These are phyloP conservation scores for Periconia sp. DNA, from an alignment of 2,329 filamentous ascomycete species.

Conservation along the genomic window DNA sequence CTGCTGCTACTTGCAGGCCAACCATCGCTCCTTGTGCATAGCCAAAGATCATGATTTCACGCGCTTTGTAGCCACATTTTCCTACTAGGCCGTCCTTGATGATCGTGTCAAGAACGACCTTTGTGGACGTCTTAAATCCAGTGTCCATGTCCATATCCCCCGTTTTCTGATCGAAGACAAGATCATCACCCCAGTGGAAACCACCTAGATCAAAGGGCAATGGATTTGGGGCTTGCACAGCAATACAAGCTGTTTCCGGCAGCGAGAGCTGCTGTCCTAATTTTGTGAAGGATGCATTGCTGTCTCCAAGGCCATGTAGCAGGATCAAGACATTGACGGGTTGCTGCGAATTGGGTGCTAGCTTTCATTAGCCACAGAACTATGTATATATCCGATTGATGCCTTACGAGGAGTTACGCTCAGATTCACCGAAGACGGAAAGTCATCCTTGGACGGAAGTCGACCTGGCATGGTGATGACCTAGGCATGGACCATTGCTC, in stretches of 20 bases:
- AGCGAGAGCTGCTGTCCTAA: slow-evolving; percentile 71
- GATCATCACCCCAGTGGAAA: slow-evolving; percentile 64
- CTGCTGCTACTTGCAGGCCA: slow-evolving; percentile 49
- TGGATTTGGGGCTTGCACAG: slow-evolving; percentile 69
- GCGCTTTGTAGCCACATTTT: slow-evolving; percentile 52
- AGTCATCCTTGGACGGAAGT: slow-evolving; percentile 47
- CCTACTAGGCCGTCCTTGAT: slow-evolving; percentile 48
- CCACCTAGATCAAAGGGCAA: slow-evolving; percentile 70
- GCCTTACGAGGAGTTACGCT: slow-evolving; percentile 50
- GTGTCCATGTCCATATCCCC: slow-evolving; percentile 58
- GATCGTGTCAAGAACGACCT: slow-evolving; percentile 48
- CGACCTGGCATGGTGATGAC: slow-evolving; percentile 45
- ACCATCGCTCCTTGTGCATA: slow-evolving; percentile 62
- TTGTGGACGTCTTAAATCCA: slow-evolving; percentile 50
- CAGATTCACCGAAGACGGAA: slow-evolving; percentile 43
- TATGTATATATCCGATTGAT: background rate
- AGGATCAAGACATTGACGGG: slow-evolving; percentile 77
- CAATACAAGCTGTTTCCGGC: slow-evolving; percentile 75
- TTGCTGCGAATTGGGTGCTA: slow-evolving; percentile 54
- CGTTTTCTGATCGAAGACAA: slow-evolving; percentile 56
- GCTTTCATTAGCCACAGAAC: no score
- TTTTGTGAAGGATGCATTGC: slow-evolving; percentile 65
- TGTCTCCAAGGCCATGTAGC: slow-evolving; percentile 83
- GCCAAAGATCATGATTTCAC: slow-evolving; percentile 58
- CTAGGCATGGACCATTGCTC: background rate